phyloP scores from a whole-genome alignment of 2,329 filamentous ascomycete genomes.

The Stachybotrys elegans region DNA sequence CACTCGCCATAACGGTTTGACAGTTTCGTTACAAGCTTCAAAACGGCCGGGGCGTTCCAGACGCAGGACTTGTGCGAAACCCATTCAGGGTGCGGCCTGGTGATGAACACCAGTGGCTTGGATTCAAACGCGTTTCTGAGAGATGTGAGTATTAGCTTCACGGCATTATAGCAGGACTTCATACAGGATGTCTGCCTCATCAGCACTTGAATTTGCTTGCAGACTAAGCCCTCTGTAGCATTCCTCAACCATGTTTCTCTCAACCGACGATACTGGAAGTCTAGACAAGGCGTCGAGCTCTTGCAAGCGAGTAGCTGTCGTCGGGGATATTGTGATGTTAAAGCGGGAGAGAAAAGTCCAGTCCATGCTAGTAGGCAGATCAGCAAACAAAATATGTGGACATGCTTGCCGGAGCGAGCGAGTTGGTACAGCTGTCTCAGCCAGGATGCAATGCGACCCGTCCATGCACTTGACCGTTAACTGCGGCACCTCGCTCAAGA shows the following conservation, averaged over 20 bases:
- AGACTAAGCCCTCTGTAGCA: constrained; percentile 1
- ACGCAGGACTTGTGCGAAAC: constrained; percentile 2
- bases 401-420: constrained; percentile 2
- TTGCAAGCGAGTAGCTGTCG: constrained; percentile 3
- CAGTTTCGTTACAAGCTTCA: constrained; percentile 6
- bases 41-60: constrained; percentile 5
- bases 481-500: not conserved
- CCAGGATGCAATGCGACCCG: not conserved
- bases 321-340: constrained; percentile 1
- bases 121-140: constrained; percentile 1
- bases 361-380: not conserved
- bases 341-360: constrained; percentile 6
- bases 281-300: constrained; percentile 1
- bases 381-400: constrained; percentile 6
- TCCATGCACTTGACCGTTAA: not conserved
- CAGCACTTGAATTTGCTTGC: not conserved
- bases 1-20: constrained; percentile 6
- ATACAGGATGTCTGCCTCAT: not conserved
- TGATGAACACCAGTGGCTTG: constrained; percentile 5
- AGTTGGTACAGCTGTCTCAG: constrained; percentile 6
- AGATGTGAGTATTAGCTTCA: not conserved
- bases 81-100: constrained; percentile 5
- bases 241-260: constrained; percentile 4
- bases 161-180: no score
- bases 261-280: not conserved